phyloP scores from a whole-genome alignment of 371 early-diverging fungal genomes.

The Rhizopus stolonifer region DNA sequence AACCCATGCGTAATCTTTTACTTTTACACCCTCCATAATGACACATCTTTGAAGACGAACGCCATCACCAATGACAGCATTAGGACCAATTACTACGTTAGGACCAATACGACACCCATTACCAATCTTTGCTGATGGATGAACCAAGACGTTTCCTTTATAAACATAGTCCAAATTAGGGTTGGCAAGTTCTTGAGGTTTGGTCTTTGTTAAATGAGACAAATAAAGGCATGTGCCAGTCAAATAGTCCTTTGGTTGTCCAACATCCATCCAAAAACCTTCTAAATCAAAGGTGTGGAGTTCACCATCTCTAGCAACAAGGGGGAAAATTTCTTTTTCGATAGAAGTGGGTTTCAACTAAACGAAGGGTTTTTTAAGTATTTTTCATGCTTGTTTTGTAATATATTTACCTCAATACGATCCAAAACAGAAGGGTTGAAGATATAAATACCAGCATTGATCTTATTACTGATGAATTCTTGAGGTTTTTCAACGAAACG shows the following conservation, averaged over 20 bases:
- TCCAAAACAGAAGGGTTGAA: conserved; percentile 91
- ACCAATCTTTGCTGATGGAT: conserved; percentile 92
- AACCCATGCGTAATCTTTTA: conserved; percentile 94
- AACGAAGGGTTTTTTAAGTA: too few relatives aligned
- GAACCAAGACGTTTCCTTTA: conserved; percentile 88
- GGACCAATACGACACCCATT: conserved; percentile 95
- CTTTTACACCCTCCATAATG: conserved; percentile 83
- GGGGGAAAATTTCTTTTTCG: conserved; percentile 98
- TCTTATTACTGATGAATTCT: conserved; percentile 93
- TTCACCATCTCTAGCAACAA: conserved; percentile 83
- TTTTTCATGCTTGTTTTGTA: not conserved
- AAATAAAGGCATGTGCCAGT: conserved; percentile 96
- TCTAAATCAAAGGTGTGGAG: conserved; percentile 93
- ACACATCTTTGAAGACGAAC: conserved; percentile 92
- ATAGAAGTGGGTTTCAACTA: conserved; percentile 93
- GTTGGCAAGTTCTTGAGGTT: conserved; percentile 72
- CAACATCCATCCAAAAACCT: conserved; percentile 99
- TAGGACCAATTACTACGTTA: conserved; percentile 93
- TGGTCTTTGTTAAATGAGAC: conserved; percentile 73
- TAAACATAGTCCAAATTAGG: conserved; percentile 65
- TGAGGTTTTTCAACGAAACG: conserved; percentile 99
- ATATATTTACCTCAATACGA: conserved; percentile 73
- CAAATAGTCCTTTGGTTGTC: conserved; percentile 98
- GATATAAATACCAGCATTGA: conserved; percentile 99
- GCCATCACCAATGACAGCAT: conserved; percentile 93